Conservation (phyloP, 495 filamentous ascomycete species). For the Hyaloscypha hepaticicola region DNA sequence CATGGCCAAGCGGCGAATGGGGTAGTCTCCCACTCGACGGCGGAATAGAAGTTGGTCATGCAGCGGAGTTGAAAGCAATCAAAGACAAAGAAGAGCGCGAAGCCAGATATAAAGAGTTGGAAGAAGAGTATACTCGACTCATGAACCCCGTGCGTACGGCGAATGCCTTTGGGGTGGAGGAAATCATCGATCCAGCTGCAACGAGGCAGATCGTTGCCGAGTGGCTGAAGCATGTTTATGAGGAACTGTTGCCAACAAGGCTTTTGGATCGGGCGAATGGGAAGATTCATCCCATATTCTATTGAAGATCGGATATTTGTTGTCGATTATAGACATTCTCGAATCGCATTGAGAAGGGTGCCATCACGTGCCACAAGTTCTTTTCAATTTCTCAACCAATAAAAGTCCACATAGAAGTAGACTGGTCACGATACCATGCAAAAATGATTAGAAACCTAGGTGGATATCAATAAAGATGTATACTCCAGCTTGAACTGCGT, state of each 20-base stretch:
- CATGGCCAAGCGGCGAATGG: constrained; percentile 63
- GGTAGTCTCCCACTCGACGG: constrained; percentile 58
- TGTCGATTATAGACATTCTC: neutral
- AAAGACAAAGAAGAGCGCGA: constrained; percentile 44
- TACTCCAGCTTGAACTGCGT: too few relatives aligned
- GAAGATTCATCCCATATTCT: constrained; percentile 51
- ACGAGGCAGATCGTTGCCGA: constrained; percentile 52
- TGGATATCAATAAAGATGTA: too few relatives aligned
- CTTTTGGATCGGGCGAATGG: constrained; percentile 50
- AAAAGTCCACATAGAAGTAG: too few relatives aligned
- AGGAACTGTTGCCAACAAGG: constrained; percentile 45
- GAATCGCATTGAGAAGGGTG: neutral
- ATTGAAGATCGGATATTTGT: constrained; percentile 10
- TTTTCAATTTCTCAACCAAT: too few relatives aligned
- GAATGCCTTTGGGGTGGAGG: constrained; percentile 62
- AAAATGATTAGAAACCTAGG: too few relatives aligned
- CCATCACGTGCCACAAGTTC: too few relatives aligned
- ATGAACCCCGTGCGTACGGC: constrained; percentile 66
- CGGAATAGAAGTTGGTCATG: constrained; percentile 61
- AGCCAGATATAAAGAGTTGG: constrained; percentile 51
- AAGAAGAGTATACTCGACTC: constrained; percentile 55
- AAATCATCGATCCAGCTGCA: constrained; percentile 61
- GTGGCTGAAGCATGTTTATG: constrained; percentile 57
- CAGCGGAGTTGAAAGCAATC: constrained; percentile 55
- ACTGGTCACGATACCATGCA: neutral